Evolutionary conservation across 352 stramenopile species (phyloP), one percentile per base, ranked within the genome.

Genomic region (Pythium inflatum): DNA sequence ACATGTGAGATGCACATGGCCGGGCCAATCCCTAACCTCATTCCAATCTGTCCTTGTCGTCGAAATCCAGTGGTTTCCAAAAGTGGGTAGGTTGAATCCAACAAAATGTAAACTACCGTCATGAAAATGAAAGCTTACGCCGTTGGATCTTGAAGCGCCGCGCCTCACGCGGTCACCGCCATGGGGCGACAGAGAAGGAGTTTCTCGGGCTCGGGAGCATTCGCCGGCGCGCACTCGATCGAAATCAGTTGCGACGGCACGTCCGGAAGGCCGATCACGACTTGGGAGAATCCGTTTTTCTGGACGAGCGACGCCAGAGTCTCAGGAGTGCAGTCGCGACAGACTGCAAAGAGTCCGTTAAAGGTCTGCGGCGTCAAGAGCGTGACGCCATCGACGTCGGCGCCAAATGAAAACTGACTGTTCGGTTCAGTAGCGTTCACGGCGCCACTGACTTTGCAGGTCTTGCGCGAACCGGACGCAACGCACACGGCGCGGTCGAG

Each of bases 401-500:
- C 1, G 16, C 56, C 56, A 18, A 63, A 63, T 41, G 56, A 49
- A 11, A 54, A 25, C 48, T 31, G 22, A 16, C 24, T 18, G 33
- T 16, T 5, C 20, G 34, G 22, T n/a, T 13, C 13, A 18, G 20
- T 50, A 22, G 14, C 25, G 20, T 54, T 41, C 13, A 63, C 16
- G 2, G 56, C 25, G 41, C 56, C 40, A 14, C 2, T 11, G 12
- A 38, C 56, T 22, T 54, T 38, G 56, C 56, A 63, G 25, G 30
- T 22, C 28, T 54, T 40, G 16, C 41, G 56, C 3, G 38, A 22
- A 1, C 3, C 27, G 18, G 12, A 27, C 9, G 40, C 5, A 2
- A 24, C 9, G 20, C 56, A 63, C 3, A 67, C 48, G 4, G 60
- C 48, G 7, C 60, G 60, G 11, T 43, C 48, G 48, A 67, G 60